Conservation (phyloP, 1,139 yeast species). For the Kodamaea sp. region DNA sequence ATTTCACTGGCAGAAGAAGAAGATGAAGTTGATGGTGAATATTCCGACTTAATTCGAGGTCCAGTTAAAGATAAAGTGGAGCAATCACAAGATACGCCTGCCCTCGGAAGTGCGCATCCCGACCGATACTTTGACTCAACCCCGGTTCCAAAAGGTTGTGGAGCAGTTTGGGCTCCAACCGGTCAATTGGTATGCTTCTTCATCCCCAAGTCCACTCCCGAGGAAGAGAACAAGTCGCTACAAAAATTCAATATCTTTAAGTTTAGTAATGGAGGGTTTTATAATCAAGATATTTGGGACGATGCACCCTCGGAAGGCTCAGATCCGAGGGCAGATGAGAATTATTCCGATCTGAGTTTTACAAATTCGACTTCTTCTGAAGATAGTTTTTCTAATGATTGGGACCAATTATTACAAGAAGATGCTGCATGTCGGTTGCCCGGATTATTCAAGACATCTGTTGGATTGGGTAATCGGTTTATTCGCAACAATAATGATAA, state of each 20-base stretch:
- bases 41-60: slow-evolving; percentile 32
- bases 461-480: slow-evolving; percentile 38
- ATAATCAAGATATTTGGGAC: slow-evolving; percentile 15
- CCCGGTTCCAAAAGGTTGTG: slow-evolving; percentile 91
- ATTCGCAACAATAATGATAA: slow-evolving; percentile 18
- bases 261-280: slow-evolving; percentile 39
- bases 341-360: slow-evolving; percentile 6
- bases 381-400: slow-evolving; percentile 50
- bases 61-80: slow-evolving; percentile 20
- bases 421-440: slow-evolving; percentile 47
- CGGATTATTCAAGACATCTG: slow-evolving; percentile 39
- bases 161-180: slow-evolving; percentile 79
- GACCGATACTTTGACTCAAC: slow-evolving; percentile 59
- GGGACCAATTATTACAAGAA: slow-evolving; percentile 46
- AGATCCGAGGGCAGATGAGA: slow-evolving; percentile 7
- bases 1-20: slow-evolving; percentile 34
- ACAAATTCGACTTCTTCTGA: slow-evolving; percentile 29
- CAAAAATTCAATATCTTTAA: slow-evolving; percentile 37
- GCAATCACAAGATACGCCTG: slow-evolving; percentile 8
- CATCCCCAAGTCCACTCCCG: slow-evolving; percentile 47
- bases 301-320: slow-evolving; percentile 13
- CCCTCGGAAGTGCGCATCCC: slow-evolving; percentile 2
- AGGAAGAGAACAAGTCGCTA: slow-evolving; percentile 24
- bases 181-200: slow-evolving; percentile 84
- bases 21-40: slow-evolving; percentile 17